A percentile compares a stretch with the other conserved stretches of the same genome.
These are phyloP conservation scores for Suillus subalutaceus DNA, from an alignment of 768 basidiomycete genomes.

Conservation along the genomic window DNA sequence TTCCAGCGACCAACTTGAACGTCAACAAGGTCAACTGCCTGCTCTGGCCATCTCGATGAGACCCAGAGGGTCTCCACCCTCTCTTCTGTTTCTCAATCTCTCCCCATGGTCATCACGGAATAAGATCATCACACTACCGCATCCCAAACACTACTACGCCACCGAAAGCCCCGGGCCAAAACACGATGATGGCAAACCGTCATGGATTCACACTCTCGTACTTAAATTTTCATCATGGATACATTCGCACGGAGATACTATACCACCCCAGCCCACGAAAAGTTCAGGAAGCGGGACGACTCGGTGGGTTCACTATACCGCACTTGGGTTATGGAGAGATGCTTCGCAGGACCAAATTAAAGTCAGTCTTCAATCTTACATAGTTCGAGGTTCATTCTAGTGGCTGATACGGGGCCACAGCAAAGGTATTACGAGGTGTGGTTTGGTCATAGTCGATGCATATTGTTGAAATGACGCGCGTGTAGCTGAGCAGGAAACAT, in stretches of 20 bases:
- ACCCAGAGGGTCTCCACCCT: not conserved
- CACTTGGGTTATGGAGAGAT: constrained; percentile 7
- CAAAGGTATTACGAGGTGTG: constrained; percentile 6
- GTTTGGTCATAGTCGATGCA: not conserved
- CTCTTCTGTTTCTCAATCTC: not conserved
- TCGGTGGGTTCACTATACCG: constrained; percentile 3
- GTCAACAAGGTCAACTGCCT: not conserved
- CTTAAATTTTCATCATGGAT: not conserved
- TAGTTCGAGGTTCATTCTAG: not conserved
- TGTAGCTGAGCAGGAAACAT: constrained; percentile 1
- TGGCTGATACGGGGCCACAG: not conserved
- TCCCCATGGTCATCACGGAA: not conserved
- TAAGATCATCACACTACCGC: not conserved
- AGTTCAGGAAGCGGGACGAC: not conserved
- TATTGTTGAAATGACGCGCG: not conserved
- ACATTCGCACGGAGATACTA: not conserved
- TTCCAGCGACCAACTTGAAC: not conserved
- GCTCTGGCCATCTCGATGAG: not conserved
- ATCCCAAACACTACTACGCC: not conserved
- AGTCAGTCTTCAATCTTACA: not conserved
- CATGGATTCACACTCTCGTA: not conserved
- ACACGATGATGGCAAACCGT: not conserved
- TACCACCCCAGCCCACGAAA: not conserved
- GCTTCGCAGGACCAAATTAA: constrained; percentile 8
- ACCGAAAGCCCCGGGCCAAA: not conserved